A percentile compares a stretch with the other conserved stretches of the same genome.
phyloP scores from a whole-genome alignment of 148 eudicot genomes.

The Simmondsia chinensis region DNA sequence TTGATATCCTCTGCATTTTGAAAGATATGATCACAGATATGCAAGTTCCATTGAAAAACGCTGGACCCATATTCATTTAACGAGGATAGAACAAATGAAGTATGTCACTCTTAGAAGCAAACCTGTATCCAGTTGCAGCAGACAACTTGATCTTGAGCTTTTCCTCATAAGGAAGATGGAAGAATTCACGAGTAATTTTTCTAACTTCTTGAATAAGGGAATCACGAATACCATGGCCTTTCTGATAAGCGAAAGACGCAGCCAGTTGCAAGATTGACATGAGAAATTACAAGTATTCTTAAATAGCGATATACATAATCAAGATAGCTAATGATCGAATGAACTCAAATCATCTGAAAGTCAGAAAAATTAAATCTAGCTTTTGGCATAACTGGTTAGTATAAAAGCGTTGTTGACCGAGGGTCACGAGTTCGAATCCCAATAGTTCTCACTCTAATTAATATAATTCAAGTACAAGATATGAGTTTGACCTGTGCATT shows the following conservation, averaged over 20 bases:
- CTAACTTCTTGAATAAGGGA: constrained; percentile 59
- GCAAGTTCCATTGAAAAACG: not conserved
- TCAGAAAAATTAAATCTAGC: too few species aligned
- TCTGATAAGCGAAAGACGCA: constrained; percentile 27
- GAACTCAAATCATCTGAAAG: too few species aligned
- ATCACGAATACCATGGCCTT: constrained; percentile 81
- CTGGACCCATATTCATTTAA: not conserved
- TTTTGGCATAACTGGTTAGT: too few species aligned
- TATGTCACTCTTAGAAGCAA: constrained; percentile 4
- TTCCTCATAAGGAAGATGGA: constrained; percentile 67
- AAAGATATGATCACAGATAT: constrained; percentile 2
- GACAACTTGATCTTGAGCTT: constrained; percentile 73
- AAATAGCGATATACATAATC: too few species aligned
- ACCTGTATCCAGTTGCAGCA: constrained; percentile 81
- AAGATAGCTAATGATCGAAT: too few species aligned
- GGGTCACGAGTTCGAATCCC: too few species aligned
- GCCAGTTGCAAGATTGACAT: not conserved
- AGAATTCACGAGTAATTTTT: constrained; percentile 50
- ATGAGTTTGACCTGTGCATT: too few species aligned
- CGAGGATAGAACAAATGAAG: not conserved
- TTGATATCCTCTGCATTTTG: constrained; percentile 79
- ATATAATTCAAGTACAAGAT: too few species aligned
- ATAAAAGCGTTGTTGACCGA: too few species aligned
- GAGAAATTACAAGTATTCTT: not conserved
- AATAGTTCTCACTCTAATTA: too few species aligned